A percentile compares a stretch with the other conserved stretches of the same genome.
Conservation (phyloP, 768 basidiomycete genomes). For the Suillus bovinus region DNA sequence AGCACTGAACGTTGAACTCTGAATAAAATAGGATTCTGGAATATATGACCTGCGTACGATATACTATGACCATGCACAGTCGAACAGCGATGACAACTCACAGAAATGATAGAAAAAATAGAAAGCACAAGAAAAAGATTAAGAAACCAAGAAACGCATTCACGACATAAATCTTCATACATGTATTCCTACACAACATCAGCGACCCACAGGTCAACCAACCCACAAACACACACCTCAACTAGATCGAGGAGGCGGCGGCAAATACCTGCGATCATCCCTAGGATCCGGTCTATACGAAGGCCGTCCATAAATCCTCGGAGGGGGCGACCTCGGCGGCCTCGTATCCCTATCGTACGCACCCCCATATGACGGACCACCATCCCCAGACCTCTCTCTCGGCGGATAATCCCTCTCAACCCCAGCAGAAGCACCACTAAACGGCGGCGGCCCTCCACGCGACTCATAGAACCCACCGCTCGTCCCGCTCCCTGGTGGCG, state of each 20-base stretch:
- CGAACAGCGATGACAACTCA: not conserved
- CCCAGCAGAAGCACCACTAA: conserved; percentile 20
- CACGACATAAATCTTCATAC: not conserved
- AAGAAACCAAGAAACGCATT: not conserved
- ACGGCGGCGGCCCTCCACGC: conserved; percentile 16
- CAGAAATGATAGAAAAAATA: not conserved
- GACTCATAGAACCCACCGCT: conserved; percentile 36
- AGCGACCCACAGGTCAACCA: not conserved
- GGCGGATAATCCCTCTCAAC: conserved; percentile 38
- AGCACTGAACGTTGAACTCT: not conserved
- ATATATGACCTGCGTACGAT: not conserved
- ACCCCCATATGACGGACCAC: conserved; percentile 27
- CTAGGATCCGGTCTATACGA: conserved; percentile 26
- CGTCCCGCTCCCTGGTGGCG: conserved; percentile 24
- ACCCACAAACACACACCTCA: conserved; percentile 2
- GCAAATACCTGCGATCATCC: conserved; percentile 40
- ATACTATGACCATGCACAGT: not conserved
- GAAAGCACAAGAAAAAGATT: too few species aligned
- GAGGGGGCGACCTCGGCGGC: conserved; percentile 24
- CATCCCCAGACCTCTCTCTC: conserved; percentile 15
- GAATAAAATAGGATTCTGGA: not conserved
- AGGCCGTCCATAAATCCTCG: conserved; percentile 18
- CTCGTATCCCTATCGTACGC: conserved; percentile 40
- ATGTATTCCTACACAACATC: not conserved
- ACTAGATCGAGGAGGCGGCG: conserved; percentile 23